These are phyloP conservation scores for Oemleria cerasiformis DNA, from an alignment of 306 rosid species.

Conservation along the genomic window DNA sequence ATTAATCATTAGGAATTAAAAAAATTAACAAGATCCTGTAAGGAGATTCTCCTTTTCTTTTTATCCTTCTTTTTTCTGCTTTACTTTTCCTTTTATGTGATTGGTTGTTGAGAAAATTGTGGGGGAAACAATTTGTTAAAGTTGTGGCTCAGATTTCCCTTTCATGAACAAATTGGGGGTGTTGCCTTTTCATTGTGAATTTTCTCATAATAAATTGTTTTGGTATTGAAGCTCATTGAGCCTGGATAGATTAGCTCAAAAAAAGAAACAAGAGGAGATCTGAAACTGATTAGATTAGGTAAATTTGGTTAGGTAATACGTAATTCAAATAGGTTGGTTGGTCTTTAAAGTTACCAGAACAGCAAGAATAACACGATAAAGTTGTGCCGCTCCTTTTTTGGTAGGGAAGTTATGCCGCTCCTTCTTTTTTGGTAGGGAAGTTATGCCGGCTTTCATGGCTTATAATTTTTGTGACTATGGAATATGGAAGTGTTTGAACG, in stretches of 20 bases:
- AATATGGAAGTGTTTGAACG: too few relatives aligned
- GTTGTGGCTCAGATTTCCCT: constrained; percentile 3
- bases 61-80: not conserved
- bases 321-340: not conserved
- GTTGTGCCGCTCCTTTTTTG: not conserved
- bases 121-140: not conserved
- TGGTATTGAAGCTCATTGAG: too few relatives aligned
- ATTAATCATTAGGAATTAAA: too few relatives aligned
- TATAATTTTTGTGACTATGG: too few relatives aligned
- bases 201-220: too few relatives aligned
- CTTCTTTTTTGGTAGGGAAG: too few relatives aligned
- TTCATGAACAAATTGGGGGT: not conserved
- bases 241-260: too few relatives aligned
- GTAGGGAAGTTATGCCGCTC: too few relatives aligned
- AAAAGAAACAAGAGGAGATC: too few relatives aligned
- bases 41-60: constrained; percentile 12
- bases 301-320: too few relatives aligned
- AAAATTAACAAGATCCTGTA: constrained; percentile 31
- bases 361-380: not conserved
- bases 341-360: not conserved
- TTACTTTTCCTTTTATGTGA: not conserved
- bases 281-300: too few relatives aligned
- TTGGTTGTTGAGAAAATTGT: constrained; percentile 25
- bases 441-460: too few relatives aligned
- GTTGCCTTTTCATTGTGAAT: not conserved